Conservation (phyloP, 352 stramenopile genomes). For the Peronospora tabacina region DNA sequence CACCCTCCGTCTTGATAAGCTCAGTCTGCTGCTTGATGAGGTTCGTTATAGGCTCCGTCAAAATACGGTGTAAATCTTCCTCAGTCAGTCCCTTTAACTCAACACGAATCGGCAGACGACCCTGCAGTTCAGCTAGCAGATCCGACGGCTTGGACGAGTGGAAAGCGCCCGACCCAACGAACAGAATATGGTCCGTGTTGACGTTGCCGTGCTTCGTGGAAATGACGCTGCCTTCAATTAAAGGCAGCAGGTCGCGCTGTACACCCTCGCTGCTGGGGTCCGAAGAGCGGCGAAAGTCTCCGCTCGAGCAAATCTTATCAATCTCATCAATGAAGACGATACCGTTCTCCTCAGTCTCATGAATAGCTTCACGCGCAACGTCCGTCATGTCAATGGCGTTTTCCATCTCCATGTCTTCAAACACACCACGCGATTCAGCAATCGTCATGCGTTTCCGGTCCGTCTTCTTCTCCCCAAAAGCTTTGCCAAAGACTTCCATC, state of each 20-base stretch:
- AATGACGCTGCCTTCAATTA: constrained; percentile 97
- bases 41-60: constrained; percentile 99
- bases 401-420: constrained; percentile 95
- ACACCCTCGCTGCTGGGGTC: constrained; percentile 98
- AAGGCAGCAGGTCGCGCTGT: constrained; percentile 95
- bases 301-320: constrained; percentile 98
- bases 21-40: constrained; percentile 97
- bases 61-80: constrained; percentile 97
- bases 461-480: constrained; percentile 75
- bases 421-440: constrained; percentile 88
- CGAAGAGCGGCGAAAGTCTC: constrained; percentile 88
- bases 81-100: constrained; percentile 98
- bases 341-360: constrained; percentile 95
- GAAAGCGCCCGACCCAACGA: constrained; percentile 97
- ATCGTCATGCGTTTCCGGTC: constrained; percentile 93
- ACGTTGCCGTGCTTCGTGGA: constrained; percentile 99
- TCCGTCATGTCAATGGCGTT: constrained; percentile 89
- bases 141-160: constrained; percentile 97
- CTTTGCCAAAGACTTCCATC: constrained; percentile 68
- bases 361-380: constrained; percentile 76
- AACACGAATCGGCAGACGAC: constrained; percentile 97
- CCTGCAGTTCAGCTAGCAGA: constrained; percentile 96
- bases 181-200: constrained; percentile 99
- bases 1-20: constrained; percentile 95
- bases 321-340: constrained; percentile 99